Evolutionary conservation across 768 basidiomycete species (phyloP), one percentile per base, ranked within the genome.

Genomic region (Clitopilus hobsonii): DNA sequence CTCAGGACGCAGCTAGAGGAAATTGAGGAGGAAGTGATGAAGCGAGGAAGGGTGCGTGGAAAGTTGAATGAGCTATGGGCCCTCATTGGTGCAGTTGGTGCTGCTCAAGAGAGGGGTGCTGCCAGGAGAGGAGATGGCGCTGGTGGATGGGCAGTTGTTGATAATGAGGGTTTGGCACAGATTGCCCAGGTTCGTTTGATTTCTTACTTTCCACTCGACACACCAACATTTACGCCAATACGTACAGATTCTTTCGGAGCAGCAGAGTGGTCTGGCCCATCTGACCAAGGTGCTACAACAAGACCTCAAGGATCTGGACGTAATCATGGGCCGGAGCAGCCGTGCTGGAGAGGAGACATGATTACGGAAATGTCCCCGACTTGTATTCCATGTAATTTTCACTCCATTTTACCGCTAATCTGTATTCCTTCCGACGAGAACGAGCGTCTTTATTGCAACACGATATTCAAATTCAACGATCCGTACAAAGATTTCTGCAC

Each of bases 41-140:
- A 81, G 49, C 69, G 71, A 53, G 82, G 87, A 51, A 70, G 87
- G 63, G 74, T 88, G 70, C 79, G 82, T 28, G 84, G 84, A 41
- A 89, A 88, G 63, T 65, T 91, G 63, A 90, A 89, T 59, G 92
- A 94, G 64, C 71, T 94, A 24, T 94, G 92, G 92, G 90, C 89
- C 14, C 72, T 90, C 13, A 79, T 94, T 7, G 90, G 90, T 3
- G 84, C 88, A 45, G 73, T 93, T 16, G 80, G 80, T 41, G 84
- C 87, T 6, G 77, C 82, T 24, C 71, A 78, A 60, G 84, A 86
- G 62, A 69, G 75, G 38, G 78, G 75, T 48, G 68, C 73, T 56
- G 76, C 78, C 57, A 68, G 64, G 20, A 70, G 68, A 26, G 76
- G 74, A 1, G 68, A 56, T 47, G 67, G 65, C 24, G 56, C 41